Percentiles rank a stretch among this genome's conserved stretches.
Conservation (phyloP, 345 rosid species). For the Citrus mangshanensis region DNA sequence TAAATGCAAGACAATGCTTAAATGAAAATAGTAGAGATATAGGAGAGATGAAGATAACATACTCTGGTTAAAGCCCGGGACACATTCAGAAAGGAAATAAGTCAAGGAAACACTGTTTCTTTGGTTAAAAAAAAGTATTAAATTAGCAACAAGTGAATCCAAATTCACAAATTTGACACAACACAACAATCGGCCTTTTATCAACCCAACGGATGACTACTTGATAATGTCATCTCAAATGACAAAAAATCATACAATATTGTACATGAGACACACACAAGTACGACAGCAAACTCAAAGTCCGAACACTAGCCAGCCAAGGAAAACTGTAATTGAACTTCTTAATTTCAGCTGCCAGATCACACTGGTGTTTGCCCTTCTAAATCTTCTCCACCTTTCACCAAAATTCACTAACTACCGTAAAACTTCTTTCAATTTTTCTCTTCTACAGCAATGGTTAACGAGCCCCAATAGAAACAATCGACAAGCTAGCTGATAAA, state of each 20-base stretch:
- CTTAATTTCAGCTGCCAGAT: background rate
- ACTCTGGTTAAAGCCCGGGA: constrained; percentile 33
- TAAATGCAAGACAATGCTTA: background rate
- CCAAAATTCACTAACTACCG: background rate
- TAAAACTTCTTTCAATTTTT: background rate
- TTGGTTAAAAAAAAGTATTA: no score
- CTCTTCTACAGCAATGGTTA: background rate
- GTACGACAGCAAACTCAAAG: background rate
- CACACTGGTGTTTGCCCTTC: background rate
- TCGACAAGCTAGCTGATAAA: no score
- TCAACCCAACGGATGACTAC: background rate
- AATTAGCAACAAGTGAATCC: background rate
- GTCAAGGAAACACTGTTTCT: constrained; percentile 30
- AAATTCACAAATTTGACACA: background rate
- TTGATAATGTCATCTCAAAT: background rate
- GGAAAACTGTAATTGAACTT: background rate
- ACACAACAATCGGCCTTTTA: background rate
- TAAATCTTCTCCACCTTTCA: background rate
- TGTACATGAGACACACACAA: background rate
- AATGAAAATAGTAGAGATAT: background rate
- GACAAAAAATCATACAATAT: background rate
- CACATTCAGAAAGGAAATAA: background rate
- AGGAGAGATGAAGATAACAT: constrained; percentile 20
- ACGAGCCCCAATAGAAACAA: no score
- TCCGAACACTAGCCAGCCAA: background rate